These are phyloP conservation scores for Auriscalpium orientale DNA, from an alignment of 768 basidiomycete species.

Conservation along the genomic window DNA sequence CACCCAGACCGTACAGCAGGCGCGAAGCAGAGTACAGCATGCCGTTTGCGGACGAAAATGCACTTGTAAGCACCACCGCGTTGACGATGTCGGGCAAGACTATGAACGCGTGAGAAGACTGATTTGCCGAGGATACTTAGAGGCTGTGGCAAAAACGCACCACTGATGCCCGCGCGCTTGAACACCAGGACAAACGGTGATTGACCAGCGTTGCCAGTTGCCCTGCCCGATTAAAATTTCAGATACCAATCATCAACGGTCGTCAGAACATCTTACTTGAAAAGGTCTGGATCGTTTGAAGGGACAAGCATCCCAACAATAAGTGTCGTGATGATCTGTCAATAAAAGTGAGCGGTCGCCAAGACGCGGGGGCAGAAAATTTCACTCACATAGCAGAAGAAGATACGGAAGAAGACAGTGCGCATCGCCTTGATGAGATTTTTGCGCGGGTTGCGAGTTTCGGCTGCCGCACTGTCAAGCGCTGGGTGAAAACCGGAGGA, in stretches of 20 bases:
- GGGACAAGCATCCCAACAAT: constrained; percentile 15
- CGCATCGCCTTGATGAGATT: constrained; percentile 11
- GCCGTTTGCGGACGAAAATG: constrained; percentile 14
- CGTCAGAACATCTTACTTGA: constrained; percentile 5
- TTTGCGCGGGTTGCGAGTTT: constrained; percentile 14
- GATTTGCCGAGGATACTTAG: not conserved
- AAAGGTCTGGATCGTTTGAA: constrained; percentile 12
- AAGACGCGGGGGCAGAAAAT: not conserved
- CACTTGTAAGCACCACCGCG: constrained; percentile 12
- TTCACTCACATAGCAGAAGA: constrained; percentile 11
- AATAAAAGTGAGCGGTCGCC: not conserved
- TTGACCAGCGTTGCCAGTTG: constrained; percentile 11
- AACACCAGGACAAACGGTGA: constrained; percentile 15
- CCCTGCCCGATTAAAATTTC: not conserved
- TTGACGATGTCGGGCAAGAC: constrained; percentile 14
- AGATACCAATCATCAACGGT: not conserved
- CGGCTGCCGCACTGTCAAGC: constrained; percentile 9
- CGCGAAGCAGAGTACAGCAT: constrained; percentile 13
- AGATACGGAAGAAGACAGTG: constrained; percentile 12
- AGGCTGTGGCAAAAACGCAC: not conserved
- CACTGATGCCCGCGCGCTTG: constrained; percentile 12
- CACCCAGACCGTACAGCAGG: constrained; percentile 9
- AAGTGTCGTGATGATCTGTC: constrained; percentile 11
- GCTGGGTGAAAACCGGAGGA: not conserved
- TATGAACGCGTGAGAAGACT: not conserved